These are phyloP conservation scores for Pleoardoris graminearum DNA, from an alignment of 2,329 filamentous ascomycete genomes.

Conservation along the genomic window DNA sequence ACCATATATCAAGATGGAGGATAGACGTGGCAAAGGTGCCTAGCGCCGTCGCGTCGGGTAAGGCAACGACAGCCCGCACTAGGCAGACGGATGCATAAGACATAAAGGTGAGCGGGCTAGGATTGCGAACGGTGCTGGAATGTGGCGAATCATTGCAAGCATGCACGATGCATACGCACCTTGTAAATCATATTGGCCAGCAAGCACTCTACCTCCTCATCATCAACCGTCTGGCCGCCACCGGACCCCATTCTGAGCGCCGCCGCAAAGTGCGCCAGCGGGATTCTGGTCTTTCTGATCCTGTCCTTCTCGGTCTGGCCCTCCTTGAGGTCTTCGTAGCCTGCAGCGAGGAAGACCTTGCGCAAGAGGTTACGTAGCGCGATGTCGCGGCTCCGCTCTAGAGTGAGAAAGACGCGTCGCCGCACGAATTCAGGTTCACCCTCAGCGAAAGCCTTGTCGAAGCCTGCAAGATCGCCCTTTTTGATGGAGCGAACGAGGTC, in stretches of 20 bases:
- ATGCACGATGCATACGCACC: constrained; percentile 59
- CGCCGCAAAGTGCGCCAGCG: constrained; percentile 80
- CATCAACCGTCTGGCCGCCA: constrained; percentile 66
- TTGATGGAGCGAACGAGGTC: constrained; percentile 80
- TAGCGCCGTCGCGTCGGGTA: constrained; percentile 11
- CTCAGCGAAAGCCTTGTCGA: constrained; percentile 77
- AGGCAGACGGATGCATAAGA: constrained; percentile 11
- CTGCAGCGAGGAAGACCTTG: constrained; percentile 85
- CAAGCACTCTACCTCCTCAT: constrained; percentile 93
- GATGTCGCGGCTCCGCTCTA: constrained; percentile 90
- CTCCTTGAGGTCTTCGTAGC: constrained; percentile 74
- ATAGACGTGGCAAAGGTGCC: constrained; percentile 17
- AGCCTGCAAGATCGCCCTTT: constrained; percentile 77
- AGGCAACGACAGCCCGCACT: constrained; percentile 8
- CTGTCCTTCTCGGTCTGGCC: constrained; percentile 64
- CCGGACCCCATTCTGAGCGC: constrained; percentile 72
- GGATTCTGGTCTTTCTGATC: constrained; percentile 72
- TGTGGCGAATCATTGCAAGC: constrained; percentile 9
- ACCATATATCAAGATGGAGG: constrained; percentile 3
- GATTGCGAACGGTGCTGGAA: constrained; percentile 9
- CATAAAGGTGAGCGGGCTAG: constrained; percentile 16
- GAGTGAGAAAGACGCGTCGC: constrained; percentile 88
- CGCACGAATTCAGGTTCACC: constrained; percentile 94
- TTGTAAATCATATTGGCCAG: constrained; percentile 98
- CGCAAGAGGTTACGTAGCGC: constrained; percentile 87